Percentiles rank a stretch among this genome's conserved stretches.
These are phyloP conservation scores for Fusarium sarcochroum DNA, from an alignment of 2,329 filamentous ascomycete species.

Conservation along the genomic window DNA sequence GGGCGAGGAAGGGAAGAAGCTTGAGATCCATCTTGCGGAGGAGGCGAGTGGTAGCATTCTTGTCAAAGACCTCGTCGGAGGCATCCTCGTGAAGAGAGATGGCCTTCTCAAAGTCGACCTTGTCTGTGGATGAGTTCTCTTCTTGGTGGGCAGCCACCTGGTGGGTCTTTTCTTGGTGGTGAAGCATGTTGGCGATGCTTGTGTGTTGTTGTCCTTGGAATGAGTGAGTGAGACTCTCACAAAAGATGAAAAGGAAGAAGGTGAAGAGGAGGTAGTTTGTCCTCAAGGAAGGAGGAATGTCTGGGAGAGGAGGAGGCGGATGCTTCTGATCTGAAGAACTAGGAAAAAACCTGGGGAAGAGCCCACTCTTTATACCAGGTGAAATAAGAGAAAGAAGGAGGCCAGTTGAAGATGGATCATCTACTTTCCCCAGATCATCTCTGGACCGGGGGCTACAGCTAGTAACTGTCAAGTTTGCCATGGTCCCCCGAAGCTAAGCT, in stretches of 20 bases:
- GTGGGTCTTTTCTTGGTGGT: constrained; percentile 23
- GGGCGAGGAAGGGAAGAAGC: constrained; percentile 71
- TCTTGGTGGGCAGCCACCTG: constrained; percentile 23
- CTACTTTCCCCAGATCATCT: constrained; percentile 30
- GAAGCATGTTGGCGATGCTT: constrained; percentile 37
- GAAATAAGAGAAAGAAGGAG: constrained; percentile 5
- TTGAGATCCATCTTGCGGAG: constrained; percentile 67
- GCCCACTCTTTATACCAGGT: constrained; percentile 37
- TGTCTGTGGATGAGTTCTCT: constrained; percentile 48
- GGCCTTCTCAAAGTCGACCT: constrained; percentile 48
- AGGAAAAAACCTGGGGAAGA: constrained; percentile 43
- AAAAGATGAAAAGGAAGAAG: neutral
- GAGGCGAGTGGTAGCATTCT: constrained; percentile 62
- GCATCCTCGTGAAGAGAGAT: constrained; percentile 46
- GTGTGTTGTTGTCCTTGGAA: neutral
- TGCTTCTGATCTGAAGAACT: constrained; percentile 44
- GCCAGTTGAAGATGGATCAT: constrained; percentile 4
- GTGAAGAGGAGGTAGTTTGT: constrained; percentile 17
- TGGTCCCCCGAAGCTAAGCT: neutral
- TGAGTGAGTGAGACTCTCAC: neutral
- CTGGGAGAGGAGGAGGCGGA: constrained; percentile 37
- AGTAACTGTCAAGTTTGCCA: constrained; percentile 20
- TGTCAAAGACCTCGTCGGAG: constrained; percentile 49
- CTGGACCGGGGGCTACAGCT: constrained; percentile 13
- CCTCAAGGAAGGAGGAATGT: constrained; percentile 24